Percentiles rank a stretch among this genome's conserved stretches.
phyloP scores from a whole-genome alignment of 768 basidiomycete species.

The Hortiboletus flavorubellus region DNA sequence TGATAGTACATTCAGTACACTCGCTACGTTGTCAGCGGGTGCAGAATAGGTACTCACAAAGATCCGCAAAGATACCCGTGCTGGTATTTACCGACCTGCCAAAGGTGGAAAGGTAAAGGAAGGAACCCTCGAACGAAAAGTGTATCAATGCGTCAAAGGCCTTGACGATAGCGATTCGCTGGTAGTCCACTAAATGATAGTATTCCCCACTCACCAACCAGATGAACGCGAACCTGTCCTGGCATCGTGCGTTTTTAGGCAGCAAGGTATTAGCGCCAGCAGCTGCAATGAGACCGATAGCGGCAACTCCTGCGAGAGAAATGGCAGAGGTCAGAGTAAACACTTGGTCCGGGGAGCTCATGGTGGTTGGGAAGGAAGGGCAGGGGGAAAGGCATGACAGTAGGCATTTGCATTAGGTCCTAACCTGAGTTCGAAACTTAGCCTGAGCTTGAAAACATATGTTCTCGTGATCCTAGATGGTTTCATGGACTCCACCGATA shows the following conservation, averaged over 20 bases:
- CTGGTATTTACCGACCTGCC: constrained; percentile 71
- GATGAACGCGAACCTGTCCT: constrained; percentile 68
- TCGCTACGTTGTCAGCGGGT: background rate
- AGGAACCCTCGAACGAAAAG: constrained; percentile 76
- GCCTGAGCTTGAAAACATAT: background rate
- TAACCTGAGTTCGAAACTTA: no score
- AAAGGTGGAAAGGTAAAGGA: constrained; percentile 73
- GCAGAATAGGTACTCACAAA: constrained; percentile 50
- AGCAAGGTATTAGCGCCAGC: constrained; percentile 53
- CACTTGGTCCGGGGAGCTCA: constrained; percentile 26
- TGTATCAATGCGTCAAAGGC: constrained; percentile 81
- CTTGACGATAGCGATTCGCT: constrained; percentile 32
- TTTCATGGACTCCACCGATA: no score
- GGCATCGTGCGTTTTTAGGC: constrained; percentile 59
- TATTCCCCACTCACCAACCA: constrained; percentile 57
- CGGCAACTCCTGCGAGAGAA: constrained; percentile 59
- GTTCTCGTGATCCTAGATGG: background rate
- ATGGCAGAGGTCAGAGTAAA: constrained; percentile 62
- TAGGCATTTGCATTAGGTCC: no score
- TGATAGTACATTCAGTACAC: constrained; percentile 24
- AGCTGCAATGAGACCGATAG: constrained; percentile 49
- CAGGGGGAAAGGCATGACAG: background rate
- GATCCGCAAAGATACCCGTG: constrained; percentile 62
- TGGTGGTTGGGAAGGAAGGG: constrained; percentile 1
- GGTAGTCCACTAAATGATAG: background rate